Evolutionary conservation across 2,329 filamentous ascomycete genomes (phyloP).

Genomic region (Parastagonospora nodorum): DNA sequence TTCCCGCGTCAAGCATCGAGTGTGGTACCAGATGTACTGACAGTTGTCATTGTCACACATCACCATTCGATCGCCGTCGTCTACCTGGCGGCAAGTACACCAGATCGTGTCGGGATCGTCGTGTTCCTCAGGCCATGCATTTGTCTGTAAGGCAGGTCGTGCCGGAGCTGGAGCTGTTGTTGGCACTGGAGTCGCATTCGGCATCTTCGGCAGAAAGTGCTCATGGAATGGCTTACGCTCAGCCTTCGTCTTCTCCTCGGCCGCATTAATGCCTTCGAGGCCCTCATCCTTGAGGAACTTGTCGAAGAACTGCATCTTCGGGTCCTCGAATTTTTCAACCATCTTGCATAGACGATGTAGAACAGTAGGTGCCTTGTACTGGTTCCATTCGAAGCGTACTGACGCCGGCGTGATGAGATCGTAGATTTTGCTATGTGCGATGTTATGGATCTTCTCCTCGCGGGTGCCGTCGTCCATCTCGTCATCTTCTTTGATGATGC

Average conservation of each 20-base stretch:
- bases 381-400: too few relatives aligned
- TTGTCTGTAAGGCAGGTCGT: too few relatives aligned
- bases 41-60: too few relatives aligned
- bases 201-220: neutral
- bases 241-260: neutral
- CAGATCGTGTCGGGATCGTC: too few relatives aligned
- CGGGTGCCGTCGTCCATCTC: neutral
- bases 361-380: neutral
- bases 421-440: neutral
- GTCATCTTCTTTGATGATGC: neutral
- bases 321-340: neutral
- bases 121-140: too few relatives aligned
- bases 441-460: neutral
- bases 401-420: too few relatives aligned
- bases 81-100: too few relatives aligned
- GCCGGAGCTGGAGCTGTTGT: too few relatives aligned
- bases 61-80: too few relatives aligned
- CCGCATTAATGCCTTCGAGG: neutral
- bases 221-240: neutral
- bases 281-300: neutral
- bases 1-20: too few relatives aligned
- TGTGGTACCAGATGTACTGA: too few relatives aligned
- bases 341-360: neutral
- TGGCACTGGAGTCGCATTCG: too few relatives aligned
- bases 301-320: neutral